phyloP scores from a whole-genome alignment of 495 filamentous ascomycete genomes.

The Neurospora discreta region DNA sequence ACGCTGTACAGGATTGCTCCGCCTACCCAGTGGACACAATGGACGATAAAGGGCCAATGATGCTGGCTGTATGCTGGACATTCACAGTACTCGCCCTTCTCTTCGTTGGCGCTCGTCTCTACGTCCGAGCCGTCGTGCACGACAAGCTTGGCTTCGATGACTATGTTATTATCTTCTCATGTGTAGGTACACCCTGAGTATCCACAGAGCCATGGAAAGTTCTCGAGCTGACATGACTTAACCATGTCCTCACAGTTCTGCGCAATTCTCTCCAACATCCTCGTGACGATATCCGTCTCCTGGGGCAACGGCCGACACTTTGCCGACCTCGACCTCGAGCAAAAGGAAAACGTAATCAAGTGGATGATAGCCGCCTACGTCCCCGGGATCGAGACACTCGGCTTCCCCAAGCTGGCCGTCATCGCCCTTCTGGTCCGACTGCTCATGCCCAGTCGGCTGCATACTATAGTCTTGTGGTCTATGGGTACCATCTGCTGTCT shows the following conservation, averaged over 20 bases:
- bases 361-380: constrained; percentile 27
- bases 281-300: constrained; percentile 6
- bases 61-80: constrained; percentile 5
- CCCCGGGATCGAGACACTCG: constrained; percentile 31
- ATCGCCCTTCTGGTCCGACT: constrained; percentile 29
- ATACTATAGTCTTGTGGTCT: constrained; percentile 25
- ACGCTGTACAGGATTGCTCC: not conserved
- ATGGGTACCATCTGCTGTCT: constrained; percentile 19
- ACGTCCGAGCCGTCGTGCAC: constrained; percentile 7
- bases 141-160: constrained; percentile 8
- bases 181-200: not conserved
- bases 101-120: constrained; percentile 13
- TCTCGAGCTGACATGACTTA: not conserved
- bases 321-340: constrained; percentile 10
- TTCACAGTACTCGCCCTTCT: constrained; percentile 8
- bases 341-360: constrained; percentile 17
- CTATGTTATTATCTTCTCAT: constrained; percentile 3
- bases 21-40: not conserved
- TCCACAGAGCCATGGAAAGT: not conserved
- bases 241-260: not conserved
- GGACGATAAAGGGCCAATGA: constrained; percentile 5
- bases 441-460: constrained; percentile 19
- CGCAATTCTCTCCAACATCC: constrained; percentile 5
- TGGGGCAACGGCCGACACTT: constrained; percentile 20
- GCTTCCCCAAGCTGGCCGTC: constrained; percentile 34